These are phyloP conservation scores for Talaromyces stipitatus DNA, from an alignment of 495 filamentous ascomycete genomes.

Conservation along the genomic window DNA sequence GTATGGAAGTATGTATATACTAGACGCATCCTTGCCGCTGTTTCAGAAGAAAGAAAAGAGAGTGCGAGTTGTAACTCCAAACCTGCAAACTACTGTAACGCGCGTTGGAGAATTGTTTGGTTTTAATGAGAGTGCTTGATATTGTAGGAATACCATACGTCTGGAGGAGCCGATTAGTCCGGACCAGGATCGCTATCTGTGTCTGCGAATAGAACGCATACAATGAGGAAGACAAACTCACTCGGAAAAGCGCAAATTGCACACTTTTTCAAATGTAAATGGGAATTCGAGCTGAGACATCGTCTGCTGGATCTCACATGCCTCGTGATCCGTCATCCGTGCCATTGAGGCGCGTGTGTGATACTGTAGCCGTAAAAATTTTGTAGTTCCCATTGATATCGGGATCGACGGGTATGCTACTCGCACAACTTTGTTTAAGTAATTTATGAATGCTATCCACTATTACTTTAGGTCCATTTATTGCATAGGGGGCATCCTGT, in stretches of 20 bases:
- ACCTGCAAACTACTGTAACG: too few relatives aligned
- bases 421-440: too few relatives aligned
- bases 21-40: too few relatives aligned
- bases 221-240: background rate
- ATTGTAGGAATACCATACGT: conserved; percentile 63
- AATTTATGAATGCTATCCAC: too few relatives aligned
- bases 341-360: conserved; percentile 35
- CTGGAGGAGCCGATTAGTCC: conserved; percentile 16
- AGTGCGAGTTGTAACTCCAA: too few relatives aligned
- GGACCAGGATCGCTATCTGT: too few relatives aligned
- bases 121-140: conserved; percentile 46
- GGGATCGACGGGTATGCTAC: too few relatives aligned
- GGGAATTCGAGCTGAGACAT: conserved; percentile 51
- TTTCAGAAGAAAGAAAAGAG: too few relatives aligned
- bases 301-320: conserved; percentile 45
- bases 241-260: conserved; percentile 54
- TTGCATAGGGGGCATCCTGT: too few relatives aligned
- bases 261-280: conserved; percentile 45
- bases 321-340: conserved; percentile 59
- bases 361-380: conserved; percentile 22
- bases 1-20: too few relatives aligned
- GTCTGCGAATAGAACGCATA: background rate
- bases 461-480: too few relatives aligned
- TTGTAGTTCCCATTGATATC: too few relatives aligned
- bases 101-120: conserved; percentile 47